Evolutionary conservation across 2,329 filamentous ascomycete genomes (phyloP), one percentile per base, ranked within the genome.

Genomic region (Ambrosiella cleistominuta): DNA sequence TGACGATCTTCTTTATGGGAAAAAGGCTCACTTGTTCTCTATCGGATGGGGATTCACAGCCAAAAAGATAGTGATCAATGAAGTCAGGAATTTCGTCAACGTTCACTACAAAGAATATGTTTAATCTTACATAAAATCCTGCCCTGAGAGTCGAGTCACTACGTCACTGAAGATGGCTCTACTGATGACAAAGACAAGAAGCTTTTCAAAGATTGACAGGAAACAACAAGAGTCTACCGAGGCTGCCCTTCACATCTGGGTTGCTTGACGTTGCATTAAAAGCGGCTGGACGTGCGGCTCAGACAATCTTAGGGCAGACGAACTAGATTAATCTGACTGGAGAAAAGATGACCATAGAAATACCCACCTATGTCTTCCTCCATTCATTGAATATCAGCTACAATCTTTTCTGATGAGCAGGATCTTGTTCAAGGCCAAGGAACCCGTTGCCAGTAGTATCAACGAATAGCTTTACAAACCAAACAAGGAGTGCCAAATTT

Each of bases 321-420:
- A 17, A 7, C 55, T 57, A 8, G 7, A 35, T 6, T 35, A 40
- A 15, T 15, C 36, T 4, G 6, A 17, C 3, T 57, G 44, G 44
- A 44, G 45, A 15, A 27, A 38, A 13, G 11, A 11, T 7, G 1
- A 15, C 8, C 8, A 51, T n/a, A 19, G 47, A 1, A 7, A 12
- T 17, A 19, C 3, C 6, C 36, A 40, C n/a, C 19, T 49, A 7
- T 19, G 55, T n/a, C 36, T 57, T 13, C 55, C 45, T 12, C 45
- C 55, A 12, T 57, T 57, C 36, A 57, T 57, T 3, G 55, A 57
- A 27, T 57, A 57, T 17, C 55, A 57, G 38, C 15, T 57, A 12
- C 55, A 57, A 37, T 35, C 55, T 15, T 36, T 51, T 13, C 13
- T 57, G n/a, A 57, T 57, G 45, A 9, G 35, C 12, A 57, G 40